A percentile compares a stretch with the other conserved stretches of the same genome.
Evolutionary conservation across 345 rosid species (phyloP).

Genomic region (Populus tremula): DNA sequence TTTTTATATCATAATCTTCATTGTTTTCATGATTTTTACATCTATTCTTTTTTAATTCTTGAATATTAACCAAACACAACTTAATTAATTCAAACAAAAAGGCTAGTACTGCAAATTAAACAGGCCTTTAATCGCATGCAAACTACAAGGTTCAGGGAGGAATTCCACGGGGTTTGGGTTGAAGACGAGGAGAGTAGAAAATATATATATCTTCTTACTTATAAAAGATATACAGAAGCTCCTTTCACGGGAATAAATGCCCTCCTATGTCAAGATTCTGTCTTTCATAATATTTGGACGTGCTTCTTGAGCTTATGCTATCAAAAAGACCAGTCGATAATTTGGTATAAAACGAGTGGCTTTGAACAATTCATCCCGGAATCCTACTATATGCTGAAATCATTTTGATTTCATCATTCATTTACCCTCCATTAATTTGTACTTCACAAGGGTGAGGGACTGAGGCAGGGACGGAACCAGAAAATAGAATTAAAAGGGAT

Average conservation of each 20-base stretch:
- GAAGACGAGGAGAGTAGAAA: background rate
- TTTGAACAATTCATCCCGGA: background rate
- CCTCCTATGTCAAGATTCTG: background rate
- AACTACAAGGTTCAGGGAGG: background rate
- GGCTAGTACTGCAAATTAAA: too few relatives aligned
- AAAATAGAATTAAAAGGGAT: too few relatives aligned
- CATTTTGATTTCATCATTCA: background rate
- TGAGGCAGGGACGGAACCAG: too few relatives aligned
- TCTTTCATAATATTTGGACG: background rate
- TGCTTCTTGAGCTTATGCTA: background rate
- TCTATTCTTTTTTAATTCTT: too few relatives aligned
- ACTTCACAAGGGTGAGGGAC: background rate
- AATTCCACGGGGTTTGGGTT: background rate
- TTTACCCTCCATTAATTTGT: background rate
- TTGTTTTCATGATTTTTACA: too few relatives aligned
- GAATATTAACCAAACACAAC: too few relatives aligned
- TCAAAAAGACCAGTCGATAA: background rate
- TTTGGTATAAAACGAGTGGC: slow-evolving; percentile 4
- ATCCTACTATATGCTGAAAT: background rate
- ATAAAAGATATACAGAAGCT: background rate
- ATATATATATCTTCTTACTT: background rate
- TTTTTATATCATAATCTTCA: too few relatives aligned
- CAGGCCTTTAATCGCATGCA: too few relatives aligned
- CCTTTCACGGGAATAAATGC: background rate
- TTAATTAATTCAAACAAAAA: too few relatives aligned